A percentile compares a stretch with the other conserved stretches of the same genome.
phyloP scores from a whole-genome alignment of 768 basidiomycete genomes.

The Tulasnella sp. region DNA sequence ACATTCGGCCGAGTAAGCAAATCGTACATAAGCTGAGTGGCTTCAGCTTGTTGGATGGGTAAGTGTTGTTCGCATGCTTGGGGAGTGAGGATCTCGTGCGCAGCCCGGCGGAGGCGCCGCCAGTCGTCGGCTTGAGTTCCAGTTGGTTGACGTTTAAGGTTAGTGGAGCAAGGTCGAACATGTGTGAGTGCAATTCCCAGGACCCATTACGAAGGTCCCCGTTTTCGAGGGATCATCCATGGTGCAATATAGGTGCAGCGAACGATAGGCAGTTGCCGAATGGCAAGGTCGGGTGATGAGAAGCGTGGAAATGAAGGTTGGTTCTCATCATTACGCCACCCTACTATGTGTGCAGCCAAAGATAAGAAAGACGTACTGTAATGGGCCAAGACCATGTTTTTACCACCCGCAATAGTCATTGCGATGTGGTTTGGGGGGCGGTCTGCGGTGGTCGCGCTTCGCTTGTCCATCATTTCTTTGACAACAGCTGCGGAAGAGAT shows the following conservation, averaged over 20 bases:
- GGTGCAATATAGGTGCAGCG: background rate
- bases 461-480: slow-evolving; percentile 38
- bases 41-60: slow-evolving; percentile 29
- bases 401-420: slow-evolving; percentile 31
- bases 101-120: slow-evolving; percentile 29
- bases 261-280: background rate
- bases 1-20: slow-evolving; percentile 37
- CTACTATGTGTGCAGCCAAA: background rate
- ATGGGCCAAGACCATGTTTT: slow-evolving; percentile 32
- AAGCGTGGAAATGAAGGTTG: background rate
- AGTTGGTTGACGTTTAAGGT: background rate
- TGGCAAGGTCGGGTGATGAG: background rate
- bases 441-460: slow-evolving; percentile 34
- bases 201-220: background rate
- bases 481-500: slow-evolving; percentile 34
- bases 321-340: background rate
- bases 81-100: slow-evolving; percentile 32
- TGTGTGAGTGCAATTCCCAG: background rate
- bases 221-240: background rate
- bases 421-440: slow-evolving; percentile 35
- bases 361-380: slow-evolving; percentile 11
- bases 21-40: slow-evolving; percentile 33
- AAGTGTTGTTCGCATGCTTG: slow-evolving; percentile 31
- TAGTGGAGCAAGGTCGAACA: background rate
- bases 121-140: slow-evolving; percentile 27